Conservation (phyloP, 257 asterid genomes). For the Solanum habrochaites region DNA sequence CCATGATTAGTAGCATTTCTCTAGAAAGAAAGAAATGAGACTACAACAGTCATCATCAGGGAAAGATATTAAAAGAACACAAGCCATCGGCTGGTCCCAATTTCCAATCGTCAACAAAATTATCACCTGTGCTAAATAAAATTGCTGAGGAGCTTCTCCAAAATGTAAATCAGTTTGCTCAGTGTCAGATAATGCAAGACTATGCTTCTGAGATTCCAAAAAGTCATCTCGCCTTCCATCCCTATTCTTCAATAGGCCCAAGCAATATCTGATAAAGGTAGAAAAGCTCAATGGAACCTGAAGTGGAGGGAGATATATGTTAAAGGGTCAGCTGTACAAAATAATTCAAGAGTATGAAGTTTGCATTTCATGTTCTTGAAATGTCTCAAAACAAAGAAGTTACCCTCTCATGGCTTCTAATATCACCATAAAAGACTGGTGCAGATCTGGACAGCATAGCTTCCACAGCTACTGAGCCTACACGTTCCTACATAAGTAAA, state of each 20-base stretch:
- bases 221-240: constrained; percentile 15
- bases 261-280: constrained; percentile 74
- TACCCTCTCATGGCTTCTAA: constrained; percentile 95
- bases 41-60: background rate
- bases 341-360: background rate
- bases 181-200: constrained; percentile 7
- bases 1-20: background rate
- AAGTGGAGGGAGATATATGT: background rate
- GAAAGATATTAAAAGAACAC: background rate
- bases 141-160: constrained; percentile 49
- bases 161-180: constrained; percentile 17
- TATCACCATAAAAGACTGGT: constrained; percentile 83
- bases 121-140: constrained; percentile 87
- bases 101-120: background rate
- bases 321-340: background rate
- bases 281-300: constrained; percentile 75
- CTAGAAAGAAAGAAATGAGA: background rate
- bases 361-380: background rate
- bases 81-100: background rate
- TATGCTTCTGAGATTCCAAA: constrained; percentile 23
- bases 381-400: background rate
- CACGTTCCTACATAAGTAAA: constrained; percentile 38
- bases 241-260: constrained; percentile 25
- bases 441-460: constrained; percentile 86
- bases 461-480: constrained; percentile 58